Percentiles rank a stretch among this genome's conserved stretches.
These are phyloP conservation scores for Evansstolkia leycettana DNA, from an alignment of 495 filamentous ascomycete genomes.

Conservation along the genomic window DNA sequence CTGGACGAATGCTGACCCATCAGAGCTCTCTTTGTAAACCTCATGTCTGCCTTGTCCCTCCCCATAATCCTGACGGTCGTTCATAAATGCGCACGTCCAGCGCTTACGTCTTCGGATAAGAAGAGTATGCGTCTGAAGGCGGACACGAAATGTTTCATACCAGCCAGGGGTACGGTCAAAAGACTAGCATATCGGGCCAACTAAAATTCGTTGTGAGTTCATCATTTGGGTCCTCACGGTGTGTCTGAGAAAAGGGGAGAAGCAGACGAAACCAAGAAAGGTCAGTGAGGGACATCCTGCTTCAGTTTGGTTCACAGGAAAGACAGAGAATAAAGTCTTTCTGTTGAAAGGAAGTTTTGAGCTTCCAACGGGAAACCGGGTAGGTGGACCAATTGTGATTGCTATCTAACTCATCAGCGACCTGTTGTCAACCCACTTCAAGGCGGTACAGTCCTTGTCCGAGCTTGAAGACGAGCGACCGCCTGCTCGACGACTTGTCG, in stretches of 20 bases:
- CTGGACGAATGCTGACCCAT: too few relatives aligned
- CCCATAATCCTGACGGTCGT: too few relatives aligned
- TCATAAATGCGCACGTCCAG: background rate
- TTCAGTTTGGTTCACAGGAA: conserved; percentile 4
- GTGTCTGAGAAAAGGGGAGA: too few relatives aligned
- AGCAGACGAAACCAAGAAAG: too few relatives aligned
- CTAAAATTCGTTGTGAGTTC: too few relatives aligned
- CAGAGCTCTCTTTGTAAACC: conserved; percentile 1
- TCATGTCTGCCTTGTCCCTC: background rate
- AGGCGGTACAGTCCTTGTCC: conserved; percentile 8
- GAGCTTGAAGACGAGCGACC: conserved; percentile 23
- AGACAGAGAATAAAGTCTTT: background rate
- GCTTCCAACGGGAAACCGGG: too few relatives aligned
- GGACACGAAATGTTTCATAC: too few relatives aligned
- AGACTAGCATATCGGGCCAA: too few relatives aligned
- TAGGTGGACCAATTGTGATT: background rate
- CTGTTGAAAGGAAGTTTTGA: too few relatives aligned
- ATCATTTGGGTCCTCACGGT: too few relatives aligned
- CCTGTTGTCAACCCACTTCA: too few relatives aligned
- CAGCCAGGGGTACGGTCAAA: too few relatives aligned
- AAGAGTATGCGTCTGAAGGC: background rate
- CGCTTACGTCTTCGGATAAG: background rate
- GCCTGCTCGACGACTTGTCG: conserved; percentile 44
- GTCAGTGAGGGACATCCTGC: conserved; percentile 9
- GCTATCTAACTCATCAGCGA: background rate